These are phyloP conservation scores for Neoarthrinium moseri DNA, from an alignment of 2,329 filamentous ascomycete genomes.

Conservation along the genomic window DNA sequence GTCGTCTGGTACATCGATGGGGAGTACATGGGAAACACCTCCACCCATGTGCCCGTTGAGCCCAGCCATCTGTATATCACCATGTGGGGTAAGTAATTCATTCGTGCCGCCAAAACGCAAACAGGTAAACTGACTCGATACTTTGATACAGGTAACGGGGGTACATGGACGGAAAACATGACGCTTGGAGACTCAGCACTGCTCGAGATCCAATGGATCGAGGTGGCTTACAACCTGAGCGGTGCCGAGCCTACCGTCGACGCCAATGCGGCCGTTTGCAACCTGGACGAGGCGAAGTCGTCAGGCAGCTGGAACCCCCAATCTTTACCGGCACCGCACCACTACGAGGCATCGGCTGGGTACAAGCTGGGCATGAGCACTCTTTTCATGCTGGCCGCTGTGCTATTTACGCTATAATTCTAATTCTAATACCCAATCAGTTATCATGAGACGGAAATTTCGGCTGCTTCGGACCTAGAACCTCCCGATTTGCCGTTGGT, in stretches of 20 bases:
- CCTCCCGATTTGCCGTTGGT: no score
- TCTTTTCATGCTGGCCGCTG: neutral
- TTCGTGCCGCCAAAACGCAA: no score
- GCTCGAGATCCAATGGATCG: constrained; percentile 5
- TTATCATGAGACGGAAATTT: no score
- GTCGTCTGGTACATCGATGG: constrained; percentile 2
- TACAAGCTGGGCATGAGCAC: constrained; percentile 1
- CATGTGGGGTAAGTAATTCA: constrained; percentile 3
- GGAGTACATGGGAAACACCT: neutral
- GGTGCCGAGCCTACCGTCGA: neutral
- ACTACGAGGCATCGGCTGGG: neutral
- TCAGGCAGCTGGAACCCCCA: neutral
- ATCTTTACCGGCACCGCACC: neutral
- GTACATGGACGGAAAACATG: constrained; percentile 1
- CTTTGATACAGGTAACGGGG: neutral
- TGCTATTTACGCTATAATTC: constrained; percentile 3
- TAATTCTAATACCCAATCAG: neutral
- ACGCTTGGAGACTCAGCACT: constrained; percentile 1
- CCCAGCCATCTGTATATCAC: constrained; percentile 1
- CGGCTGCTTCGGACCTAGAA: no score
- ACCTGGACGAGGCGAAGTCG: neutral
- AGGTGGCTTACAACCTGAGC: constrained; percentile 6
- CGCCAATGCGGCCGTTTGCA: neutral
- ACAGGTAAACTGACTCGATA: neutral
- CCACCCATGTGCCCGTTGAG: neutral